Conservation (phyloP, 768 basidiomycete species). For the Tulasnella calospora region DNA sequence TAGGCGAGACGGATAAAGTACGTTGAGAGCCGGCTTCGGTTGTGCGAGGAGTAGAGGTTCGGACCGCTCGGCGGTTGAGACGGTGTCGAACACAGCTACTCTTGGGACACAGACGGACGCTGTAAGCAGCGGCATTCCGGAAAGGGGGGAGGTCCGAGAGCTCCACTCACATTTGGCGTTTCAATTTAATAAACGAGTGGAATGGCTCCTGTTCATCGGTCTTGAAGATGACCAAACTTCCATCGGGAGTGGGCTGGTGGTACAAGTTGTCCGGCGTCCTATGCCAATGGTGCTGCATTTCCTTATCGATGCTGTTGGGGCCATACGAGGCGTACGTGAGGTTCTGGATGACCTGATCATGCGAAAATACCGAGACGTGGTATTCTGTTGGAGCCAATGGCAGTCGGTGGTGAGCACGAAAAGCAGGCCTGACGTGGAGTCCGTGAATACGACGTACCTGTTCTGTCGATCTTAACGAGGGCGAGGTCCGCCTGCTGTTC, state of each 20-base stretch:
- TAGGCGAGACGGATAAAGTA: constrained; percentile 52
- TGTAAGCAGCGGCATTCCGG: constrained; percentile 9
- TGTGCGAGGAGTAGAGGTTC: constrained; percentile 81
- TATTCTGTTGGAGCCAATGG: constrained; percentile 58
- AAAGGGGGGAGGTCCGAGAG: not conserved
- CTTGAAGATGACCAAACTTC: constrained; percentile 67
- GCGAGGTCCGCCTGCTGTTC: constrained; percentile 43
- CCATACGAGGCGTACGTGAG: constrained; percentile 89
- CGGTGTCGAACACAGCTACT: constrained; percentile 78
- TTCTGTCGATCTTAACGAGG: constrained; percentile 61
- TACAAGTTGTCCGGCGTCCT: constrained; percentile 74
- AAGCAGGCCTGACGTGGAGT: not conserved
- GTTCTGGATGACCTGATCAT: constrained; percentile 56
- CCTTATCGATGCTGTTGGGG: constrained; percentile 80
- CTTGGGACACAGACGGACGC: constrained; percentile 38
- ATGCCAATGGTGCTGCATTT: constrained; percentile 65
- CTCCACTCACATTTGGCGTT: constrained; percentile 58
- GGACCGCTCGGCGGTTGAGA: constrained; percentile 45
- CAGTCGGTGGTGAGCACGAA: not conserved
- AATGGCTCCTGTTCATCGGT: constrained; percentile 29
- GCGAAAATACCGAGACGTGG: constrained; percentile 71
- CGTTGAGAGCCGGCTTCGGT: constrained; percentile 71
- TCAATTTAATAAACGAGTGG: constrained; percentile 59
- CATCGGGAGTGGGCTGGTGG: constrained; percentile 73
- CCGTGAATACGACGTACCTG: constrained; percentile 44